Base-by-base conservation (phyloP, 257 asterid species). In the Solanum stenotomum region DNA sequence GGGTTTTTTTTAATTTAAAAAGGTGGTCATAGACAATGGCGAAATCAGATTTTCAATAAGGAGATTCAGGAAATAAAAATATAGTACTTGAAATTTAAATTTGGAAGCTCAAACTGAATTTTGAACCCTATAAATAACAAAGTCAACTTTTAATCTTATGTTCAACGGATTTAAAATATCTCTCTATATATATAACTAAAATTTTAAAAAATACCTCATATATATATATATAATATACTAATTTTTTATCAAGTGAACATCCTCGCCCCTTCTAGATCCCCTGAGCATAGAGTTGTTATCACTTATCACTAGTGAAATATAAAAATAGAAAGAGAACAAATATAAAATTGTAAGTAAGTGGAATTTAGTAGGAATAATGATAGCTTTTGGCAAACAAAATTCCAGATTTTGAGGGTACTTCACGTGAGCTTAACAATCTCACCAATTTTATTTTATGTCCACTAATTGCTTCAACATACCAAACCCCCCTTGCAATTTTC, bases 381-480 rank as follows among this genome's bases (percentile, higher is more conserved):
- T 88, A 71, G 89, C 88, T 90, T 92, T 90, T 78, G 44, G 29
- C 72, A 86, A 90, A 89, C 86, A 81, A 81, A 81, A 90, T 85
- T 90, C 92, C 94, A 88, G 90, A 92, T 89, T 89, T 92, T 90
- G 91, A 92, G 94, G 93, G 89, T 7, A 34, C 25, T 35, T 78
- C 91, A 92, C 89, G 92, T 91, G 93, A 81, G 86, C 29, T 81
- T 81, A 46, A 71, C 84, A 90, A 89, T 86, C 85, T 49, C 85
- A 46, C 85, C 13, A 42, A 20, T 2, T 35, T 75, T 34, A 74
- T 72, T 14, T 87, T 85, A 85, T 33, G 31, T 61, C 29, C 89
- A 70, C 88, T 44, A 87, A 70, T 87, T 87, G 85, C 87, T 85
- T 82, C 72, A 31, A n/a, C 49, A 61, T 79, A 70, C 79, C 84